A percentile compares a stretch with the other conserved stretches of the same genome.
Conservation (phyloP, 441 rosid species). For the Erodium chrysanthum region DNA sequence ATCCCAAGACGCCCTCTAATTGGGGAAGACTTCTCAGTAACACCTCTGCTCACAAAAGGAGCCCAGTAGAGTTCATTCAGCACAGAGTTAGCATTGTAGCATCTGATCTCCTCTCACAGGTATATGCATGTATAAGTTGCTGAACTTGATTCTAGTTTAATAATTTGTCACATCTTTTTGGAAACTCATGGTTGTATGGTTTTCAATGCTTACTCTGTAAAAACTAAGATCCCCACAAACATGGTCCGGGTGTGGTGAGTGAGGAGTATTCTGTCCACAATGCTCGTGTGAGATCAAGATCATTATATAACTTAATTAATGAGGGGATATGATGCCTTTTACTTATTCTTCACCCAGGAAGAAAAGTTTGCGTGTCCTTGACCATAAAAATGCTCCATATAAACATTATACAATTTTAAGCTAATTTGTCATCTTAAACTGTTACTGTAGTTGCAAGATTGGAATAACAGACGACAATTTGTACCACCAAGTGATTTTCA, state of each 20-base stretch:
- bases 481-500: constrained; percentile 77
- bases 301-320: no score
- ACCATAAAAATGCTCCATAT: neutral
- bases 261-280: neutral
- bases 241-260: neutral
- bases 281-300: neutral
- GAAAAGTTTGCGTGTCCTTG: neutral
- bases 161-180: neutral
- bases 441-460: constrained; percentile 73
- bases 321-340: no score
- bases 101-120: constrained; percentile 95
- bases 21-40: constrained; percentile 36
- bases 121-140: constrained; percentile 23
- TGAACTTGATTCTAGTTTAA: constrained; percentile 13
- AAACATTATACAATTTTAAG: no score
- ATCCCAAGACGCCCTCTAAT: constrained; percentile 44
- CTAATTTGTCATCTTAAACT: constrained; percentile 13
- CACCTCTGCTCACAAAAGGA: constrained; percentile 33
- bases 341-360: neutral
- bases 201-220: constrained; percentile 4
- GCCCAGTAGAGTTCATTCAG: constrained; percentile 52
- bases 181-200: constrained; percentile 4
- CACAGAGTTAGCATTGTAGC: constrained; percentile 62
- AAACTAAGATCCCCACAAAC: neutral
- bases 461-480: constrained; percentile 85